Base-by-base conservation (phyloP, 805 yeast species). In the Candida golubevii region DNA sequence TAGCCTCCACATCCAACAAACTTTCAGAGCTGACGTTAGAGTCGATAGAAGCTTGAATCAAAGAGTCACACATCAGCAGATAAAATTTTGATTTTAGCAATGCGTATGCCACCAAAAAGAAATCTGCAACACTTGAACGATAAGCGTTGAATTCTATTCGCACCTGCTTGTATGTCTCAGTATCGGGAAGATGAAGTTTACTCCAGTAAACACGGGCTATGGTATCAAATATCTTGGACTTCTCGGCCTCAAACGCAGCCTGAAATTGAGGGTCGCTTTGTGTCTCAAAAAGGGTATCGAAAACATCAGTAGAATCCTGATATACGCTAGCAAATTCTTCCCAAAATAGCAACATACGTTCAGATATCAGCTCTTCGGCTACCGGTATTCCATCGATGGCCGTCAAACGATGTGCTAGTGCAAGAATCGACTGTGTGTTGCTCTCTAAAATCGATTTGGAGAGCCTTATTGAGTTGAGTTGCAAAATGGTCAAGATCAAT, bases 71-170 rank as follows among this genome's bases (percentile, higher is more conserved):
- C 27, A 86, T 59, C 15, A 63, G 69, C 5, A 67, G 65, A 50
- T 77, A 78, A 32, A 87, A 60, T 1, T 72, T 65, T 0, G 61
- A 43, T 33, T 85, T 87, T 32, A 88, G 69, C 6, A 86, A 68
- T 0, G 88, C 78, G 67, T 83, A 87, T 1, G 83, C 63, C 0
- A 79, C 70, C 43, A 88, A 93, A 50, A 87, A 78, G 33, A 90
- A 71, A 53, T 93, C 98, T 1, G 83, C 77, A 8, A 85, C 83
- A 48, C 85, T 91, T 29, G 78, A 66, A 53, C 97, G 74, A 61
- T 80, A 91, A 26, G 79, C 74, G 18, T 65, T 63, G 55, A 89
- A 87, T 51, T 84, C 95, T 15, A 74, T 72, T 45, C 67, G 61
- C 26, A 58, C 58, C 8, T 66, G 63, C 23, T 55, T 56, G 15